Evolutionary conservation across 768 basidiomycete genomes (phyloP).

Genomic region (Trametes cubensis): DNA sequence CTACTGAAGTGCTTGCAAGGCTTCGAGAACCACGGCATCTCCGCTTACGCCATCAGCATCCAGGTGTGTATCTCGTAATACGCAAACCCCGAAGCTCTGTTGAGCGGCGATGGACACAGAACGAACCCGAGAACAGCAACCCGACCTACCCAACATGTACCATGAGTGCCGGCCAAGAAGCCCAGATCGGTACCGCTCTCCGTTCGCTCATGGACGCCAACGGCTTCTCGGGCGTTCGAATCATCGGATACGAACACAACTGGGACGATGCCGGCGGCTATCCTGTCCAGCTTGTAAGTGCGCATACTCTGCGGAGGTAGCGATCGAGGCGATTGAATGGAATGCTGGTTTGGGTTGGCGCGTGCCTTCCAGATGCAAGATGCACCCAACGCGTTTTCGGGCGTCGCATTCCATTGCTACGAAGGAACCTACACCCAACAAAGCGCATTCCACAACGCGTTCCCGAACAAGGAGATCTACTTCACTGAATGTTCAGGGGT

Average conservation of each 20-base stretch:
- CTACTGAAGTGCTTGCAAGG: slow-evolving; percentile 74
- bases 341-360: slow-evolving; percentile 11
- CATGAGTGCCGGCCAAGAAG: slow-evolving; percentile 60
- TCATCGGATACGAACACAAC: slow-evolving; percentile 76
- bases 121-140: slow-evolving; percentile 58
- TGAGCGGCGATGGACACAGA: slow-evolving; percentile 38
- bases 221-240: slow-evolving; percentile 57
- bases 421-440: slow-evolving; percentile 56
- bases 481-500: slow-evolving; percentile 69
- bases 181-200: slow-evolving; percentile 57
- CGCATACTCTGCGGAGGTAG: not conserved
- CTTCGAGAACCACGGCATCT: slow-evolving; percentile 61
- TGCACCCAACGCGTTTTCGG: slow-evolving; percentile 56
- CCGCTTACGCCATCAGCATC: slow-evolving; percentile 64
- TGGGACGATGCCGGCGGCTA: slow-evolving; percentile 71
- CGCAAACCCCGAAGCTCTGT: not conserved
- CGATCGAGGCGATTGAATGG: not conserved
- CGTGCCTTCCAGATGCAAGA: slow-evolving; percentile 50
- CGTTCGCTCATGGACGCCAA: slow-evolving; percentile 66
- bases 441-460: slow-evolving; percentile 57
- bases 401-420: slow-evolving; percentile 78
- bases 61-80: slow-evolving; percentile 36
- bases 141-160: slow-evolving; percentile 69
- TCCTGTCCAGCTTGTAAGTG: slow-evolving; percentile 53
- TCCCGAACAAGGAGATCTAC: slow-evolving; percentile 59